Percentiles rank a stretch among this genome's conserved stretches.
Conservation (phyloP, 2,329 filamentous ascomycete species). For the Ceratocystis variospora region DNA sequence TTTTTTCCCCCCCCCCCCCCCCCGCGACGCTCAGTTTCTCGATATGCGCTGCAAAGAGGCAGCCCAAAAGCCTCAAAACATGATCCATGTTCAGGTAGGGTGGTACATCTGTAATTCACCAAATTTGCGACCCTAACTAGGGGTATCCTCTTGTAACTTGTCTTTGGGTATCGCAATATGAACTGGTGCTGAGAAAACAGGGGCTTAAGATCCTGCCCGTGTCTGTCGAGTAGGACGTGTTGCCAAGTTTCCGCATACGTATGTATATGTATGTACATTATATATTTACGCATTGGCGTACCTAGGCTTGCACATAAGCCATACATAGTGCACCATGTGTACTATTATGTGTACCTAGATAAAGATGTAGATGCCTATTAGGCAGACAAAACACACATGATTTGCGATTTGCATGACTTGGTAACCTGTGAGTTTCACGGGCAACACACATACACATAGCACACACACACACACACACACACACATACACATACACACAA, state of each 20-base stretch:
- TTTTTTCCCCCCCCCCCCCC: neutral
- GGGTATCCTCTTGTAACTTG: neutral
- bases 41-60: neutral
- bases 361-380: neutral
- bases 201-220: neutral
- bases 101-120: neutral
- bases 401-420: conserved; percentile 2
- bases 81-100: neutral
- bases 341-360: neutral
- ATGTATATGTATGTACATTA: neutral
- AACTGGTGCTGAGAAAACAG: neutral
- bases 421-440: neutral
- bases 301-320: too few relatives aligned
- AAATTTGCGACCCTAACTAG: neutral
- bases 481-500: neutral
- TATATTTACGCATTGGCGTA: neutral
- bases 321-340: neutral
- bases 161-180: neutral
- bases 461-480: too few relatives aligned
- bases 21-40: neutral
- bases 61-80: conserved; percentile 6
- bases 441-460: neutral
- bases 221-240: neutral
- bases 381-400: neutral
- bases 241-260: neutral